Base-by-base conservation (phyloP, 1,139 yeast species). In the Candida freyschussii region DNA sequence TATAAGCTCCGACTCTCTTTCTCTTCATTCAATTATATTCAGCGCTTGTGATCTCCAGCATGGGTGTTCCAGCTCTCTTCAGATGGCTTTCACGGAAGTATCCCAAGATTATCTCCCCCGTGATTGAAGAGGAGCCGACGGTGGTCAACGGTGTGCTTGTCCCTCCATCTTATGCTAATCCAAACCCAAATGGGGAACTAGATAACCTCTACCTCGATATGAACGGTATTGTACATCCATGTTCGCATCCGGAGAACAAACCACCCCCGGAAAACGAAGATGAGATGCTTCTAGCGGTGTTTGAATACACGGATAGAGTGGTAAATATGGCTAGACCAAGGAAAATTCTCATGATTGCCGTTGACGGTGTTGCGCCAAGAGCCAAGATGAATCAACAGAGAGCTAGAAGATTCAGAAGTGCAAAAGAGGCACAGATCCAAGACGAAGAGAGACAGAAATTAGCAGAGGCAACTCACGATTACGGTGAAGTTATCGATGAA, bases 381-480 rank as follows among this genome's bases (percentile, higher is more conserved):
- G 98, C 98, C 27, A 91, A 91, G 60, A 89, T 93, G 97, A 93
- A 93, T 60, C 98, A 91, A 59, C 99, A 91, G 61, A 74, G 99
- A 47, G 78, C 95, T 3, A 78, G 99, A 64, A 77, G 99, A 56
- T 91, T 91, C 61, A 70, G 96, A 48, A 76, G 95, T n/a, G 97
- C 96, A 0, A 76, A 79, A 53, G 98, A 91, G 46, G 96, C 96
- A 7, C 77, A 83, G 49, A 57, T 78, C 18, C 76, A 75, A 27
- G 69, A 76, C 39, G 82, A 76, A 42, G 83, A 78, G 39, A 69
- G 74, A 37, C 76, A 71, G 32, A 63, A 70, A 32, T 72, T 59
- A 26, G 74, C 78, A 40, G 79, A 34, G 19, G 21, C 76, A 45
- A 49, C 53, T 19, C 58, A 58, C 32, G 52, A 51, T 21, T 60